These are phyloP conservation scores for Candida rishiriensis DNA, from an alignment of 805 yeast species.

Conservation along the genomic window DNA sequence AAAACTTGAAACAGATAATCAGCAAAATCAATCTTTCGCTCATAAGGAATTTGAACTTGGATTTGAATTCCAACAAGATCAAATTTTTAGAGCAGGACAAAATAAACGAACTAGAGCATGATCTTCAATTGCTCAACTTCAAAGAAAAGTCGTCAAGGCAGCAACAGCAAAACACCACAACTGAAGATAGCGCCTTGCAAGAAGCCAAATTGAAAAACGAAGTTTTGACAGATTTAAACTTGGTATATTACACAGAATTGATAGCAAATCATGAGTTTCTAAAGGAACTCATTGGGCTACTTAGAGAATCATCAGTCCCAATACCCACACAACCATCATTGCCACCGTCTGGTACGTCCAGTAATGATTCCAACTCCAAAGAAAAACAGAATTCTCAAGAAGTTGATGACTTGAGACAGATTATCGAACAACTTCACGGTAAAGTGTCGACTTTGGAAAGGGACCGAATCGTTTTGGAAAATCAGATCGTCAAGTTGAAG, in stretches of 20 bases:
- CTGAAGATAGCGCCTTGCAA: constrained; percentile 3
- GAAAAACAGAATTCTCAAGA: constrained; percentile 1
- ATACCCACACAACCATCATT: neutral
- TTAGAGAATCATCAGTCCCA: constrained; percentile 1
- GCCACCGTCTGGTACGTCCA: neutral
- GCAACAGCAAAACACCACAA: constrained; percentile 3
- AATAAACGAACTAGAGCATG: constrained; percentile 27
- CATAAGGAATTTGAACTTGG: constrained; percentile 24
- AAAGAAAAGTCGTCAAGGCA: constrained; percentile 20
- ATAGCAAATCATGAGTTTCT: constrained; percentile 25
- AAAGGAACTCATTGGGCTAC: constrained; percentile 14
- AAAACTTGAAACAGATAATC: neutral
- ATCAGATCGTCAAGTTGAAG: constrained; percentile 46
- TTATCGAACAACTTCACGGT: constrained; percentile 24
- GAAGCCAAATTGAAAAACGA: constrained; percentile 30
- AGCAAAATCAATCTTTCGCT: constrained; percentile 17
- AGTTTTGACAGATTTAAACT: constrained; percentile 22
- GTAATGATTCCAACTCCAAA: neutral
- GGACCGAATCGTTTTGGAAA: constrained; percentile 37
- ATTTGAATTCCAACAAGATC: constrained; percentile 18
- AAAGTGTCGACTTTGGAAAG: constrained; percentile 24
- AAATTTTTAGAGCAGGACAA: constrained; percentile 23
- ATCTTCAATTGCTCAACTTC: constrained; percentile 27
- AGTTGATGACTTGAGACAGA: constrained; percentile 11
- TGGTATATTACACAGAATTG: constrained; percentile 28